Percentiles rank a stretch among this genome's conserved stretches.
These are phyloP conservation scores for Abelmoschus esculentus DNA, from an alignment of 345 rosid species.

Conservation along the genomic window DNA sequence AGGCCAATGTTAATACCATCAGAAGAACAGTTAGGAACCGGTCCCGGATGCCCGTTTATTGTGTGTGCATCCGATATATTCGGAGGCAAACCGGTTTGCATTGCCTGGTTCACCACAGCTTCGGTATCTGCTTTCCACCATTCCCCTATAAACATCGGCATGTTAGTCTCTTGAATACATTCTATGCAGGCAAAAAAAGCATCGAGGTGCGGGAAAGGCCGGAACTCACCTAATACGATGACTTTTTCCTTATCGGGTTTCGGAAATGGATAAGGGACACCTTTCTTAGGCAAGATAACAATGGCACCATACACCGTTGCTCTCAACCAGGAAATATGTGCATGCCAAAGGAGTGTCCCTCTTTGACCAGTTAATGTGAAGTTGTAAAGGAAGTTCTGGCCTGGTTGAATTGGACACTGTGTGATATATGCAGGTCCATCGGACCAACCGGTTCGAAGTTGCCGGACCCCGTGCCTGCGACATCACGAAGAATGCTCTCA, in stretches of 20 bases:
- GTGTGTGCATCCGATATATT: constrained; percentile 18
- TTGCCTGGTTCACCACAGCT: constrained; percentile 43
- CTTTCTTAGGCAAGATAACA: too few species aligned
- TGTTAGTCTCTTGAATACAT: background rate
- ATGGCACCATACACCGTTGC: too few species aligned
- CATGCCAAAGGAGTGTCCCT: constrained; percentile 79
- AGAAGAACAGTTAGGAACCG: too few species aligned
- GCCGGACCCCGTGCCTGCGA: constrained; percentile 75
- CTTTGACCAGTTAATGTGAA: constrained; percentile 65
- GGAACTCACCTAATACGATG: too few species aligned
- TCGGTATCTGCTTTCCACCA: constrained; percentile 86
- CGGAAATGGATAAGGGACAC: too few species aligned
- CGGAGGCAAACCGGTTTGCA: constrained; percentile 45
- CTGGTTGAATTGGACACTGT: constrained; percentile 61
- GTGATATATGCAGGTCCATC: constrained; percentile 76
- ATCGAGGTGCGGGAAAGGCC: too few species aligned
- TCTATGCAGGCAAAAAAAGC: too few species aligned
- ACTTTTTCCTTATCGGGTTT: too few species aligned
- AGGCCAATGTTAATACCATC: too few species aligned
- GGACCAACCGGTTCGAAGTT: constrained; percentile 57
- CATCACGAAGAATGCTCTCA: too few species aligned
- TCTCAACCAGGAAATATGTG: constrained; percentile 36
- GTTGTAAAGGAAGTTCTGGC: constrained; percentile 49
- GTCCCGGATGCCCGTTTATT: too few species aligned
- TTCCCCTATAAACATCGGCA: constrained; percentile 36